Conservation (phyloP, 2,329 filamentous ascomycete genomes). For the Botryosphaeria dothidea region DNA sequence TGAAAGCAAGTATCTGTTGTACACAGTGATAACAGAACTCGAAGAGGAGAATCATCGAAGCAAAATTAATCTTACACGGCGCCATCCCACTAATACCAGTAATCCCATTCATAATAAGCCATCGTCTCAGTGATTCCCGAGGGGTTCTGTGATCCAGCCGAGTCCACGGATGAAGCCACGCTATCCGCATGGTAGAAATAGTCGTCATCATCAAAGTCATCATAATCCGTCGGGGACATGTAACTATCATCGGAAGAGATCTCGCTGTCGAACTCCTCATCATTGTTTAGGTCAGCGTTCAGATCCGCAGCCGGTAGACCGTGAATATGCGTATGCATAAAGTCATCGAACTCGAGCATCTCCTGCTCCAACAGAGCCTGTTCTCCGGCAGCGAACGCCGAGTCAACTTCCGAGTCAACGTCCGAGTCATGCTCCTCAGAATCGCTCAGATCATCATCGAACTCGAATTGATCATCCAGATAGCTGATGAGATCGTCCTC, state of each 20-base stretch:
- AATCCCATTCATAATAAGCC: conserved; percentile 2
- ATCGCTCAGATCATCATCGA: not conserved
- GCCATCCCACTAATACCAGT: too few species aligned
- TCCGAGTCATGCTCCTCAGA: not conserved
- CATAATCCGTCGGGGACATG: not conserved
- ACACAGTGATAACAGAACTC: too few species aligned
- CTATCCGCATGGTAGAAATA: not conserved
- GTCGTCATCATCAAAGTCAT: not conserved
- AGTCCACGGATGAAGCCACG: not conserved
- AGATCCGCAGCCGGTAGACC: not conserved
- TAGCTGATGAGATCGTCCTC: conserved; percentile 8
- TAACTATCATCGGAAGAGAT: not conserved
- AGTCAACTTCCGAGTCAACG: not conserved
- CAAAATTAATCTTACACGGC: too few species aligned
- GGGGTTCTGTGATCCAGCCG: not conserved
- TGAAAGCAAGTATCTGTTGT: too few species aligned
- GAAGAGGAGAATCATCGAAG: too few species aligned
- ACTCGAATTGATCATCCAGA: not conserved
- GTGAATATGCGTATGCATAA: not conserved
- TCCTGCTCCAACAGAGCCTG: not conserved
- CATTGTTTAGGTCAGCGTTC: not conserved
- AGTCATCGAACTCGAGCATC: not conserved
- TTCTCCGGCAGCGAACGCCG: not conserved
- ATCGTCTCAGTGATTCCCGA: not conserved
- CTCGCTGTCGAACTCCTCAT: not conserved